phyloP scores from a whole-genome alignment of 2,329 filamentous ascomycete genomes.

The Seiridium unicorne region DNA sequence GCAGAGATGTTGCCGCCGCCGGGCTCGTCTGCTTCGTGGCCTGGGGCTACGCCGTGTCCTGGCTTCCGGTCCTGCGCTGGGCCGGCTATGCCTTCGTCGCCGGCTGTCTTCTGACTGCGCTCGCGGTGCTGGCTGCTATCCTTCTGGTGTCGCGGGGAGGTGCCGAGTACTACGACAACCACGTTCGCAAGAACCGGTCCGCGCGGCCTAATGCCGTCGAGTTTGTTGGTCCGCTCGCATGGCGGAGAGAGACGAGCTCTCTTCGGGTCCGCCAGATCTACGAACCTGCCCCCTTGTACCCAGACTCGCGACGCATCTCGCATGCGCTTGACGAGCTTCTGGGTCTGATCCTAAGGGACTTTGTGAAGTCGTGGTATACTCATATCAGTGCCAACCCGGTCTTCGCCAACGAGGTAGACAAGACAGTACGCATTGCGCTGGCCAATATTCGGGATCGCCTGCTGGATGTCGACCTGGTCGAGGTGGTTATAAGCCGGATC shows the following conservation, averaged over 20 bases:
- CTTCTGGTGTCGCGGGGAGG: constrained; percentile 59
- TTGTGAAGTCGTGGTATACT: constrained; percentile 84
- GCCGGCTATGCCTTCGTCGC: constrained; percentile 78
- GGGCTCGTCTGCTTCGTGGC: constrained; percentile 73
- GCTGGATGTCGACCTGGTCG: constrained; percentile 76
- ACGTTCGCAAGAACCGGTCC: constrained; percentile 33
- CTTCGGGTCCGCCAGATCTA: constrained; percentile 68
- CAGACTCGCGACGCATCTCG: constrained; percentile 74
- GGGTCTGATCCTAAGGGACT: constrained; percentile 75
- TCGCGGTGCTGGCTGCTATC: constrained; percentile 56
- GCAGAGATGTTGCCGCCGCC: constrained; percentile 69
- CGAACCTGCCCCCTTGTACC: constrained; percentile 67
- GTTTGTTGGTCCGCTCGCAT: constrained; percentile 63
- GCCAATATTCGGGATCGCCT: constrained; percentile 70
- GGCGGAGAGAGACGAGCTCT: constrained; percentile 68
- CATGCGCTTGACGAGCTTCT: constrained; percentile 78
- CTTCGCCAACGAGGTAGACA: constrained; percentile 87
- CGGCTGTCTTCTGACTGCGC: constrained; percentile 59
- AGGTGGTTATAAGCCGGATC: constrained; percentile 75
- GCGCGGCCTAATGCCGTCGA: constrained; percentile 44
- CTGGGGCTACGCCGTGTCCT: constrained; percentile 84
- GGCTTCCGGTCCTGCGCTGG: constrained; percentile 80
- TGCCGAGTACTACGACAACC: constrained; percentile 24
- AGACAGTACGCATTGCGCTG: constrained; percentile 71
- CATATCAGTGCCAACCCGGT: constrained; percentile 77